phyloP scores from a whole-genome alignment of 169 alveolate genomes.

The Amoebophrya sp. region DNA sequence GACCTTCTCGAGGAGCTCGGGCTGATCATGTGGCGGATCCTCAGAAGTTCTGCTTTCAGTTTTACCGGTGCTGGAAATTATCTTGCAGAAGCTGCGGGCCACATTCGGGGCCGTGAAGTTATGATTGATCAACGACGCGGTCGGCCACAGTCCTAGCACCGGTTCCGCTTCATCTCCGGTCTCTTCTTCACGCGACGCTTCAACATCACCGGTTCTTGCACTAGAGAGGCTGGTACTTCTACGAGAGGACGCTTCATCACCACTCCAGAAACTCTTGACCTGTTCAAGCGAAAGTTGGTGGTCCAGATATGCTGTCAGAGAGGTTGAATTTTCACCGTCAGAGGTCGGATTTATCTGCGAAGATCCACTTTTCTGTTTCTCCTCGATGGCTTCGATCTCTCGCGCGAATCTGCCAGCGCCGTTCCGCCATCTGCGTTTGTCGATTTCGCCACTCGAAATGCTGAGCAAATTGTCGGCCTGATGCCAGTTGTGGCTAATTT shows the following conservation, averaged over 20 bases:
- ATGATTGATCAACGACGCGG: neutral
- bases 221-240: neutral
- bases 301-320: neutral
- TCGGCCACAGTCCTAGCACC: neutral
- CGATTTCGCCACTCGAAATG: too few species aligned
- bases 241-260: too few species aligned
- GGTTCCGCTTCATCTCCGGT: neutral
- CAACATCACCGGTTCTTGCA: neutral
- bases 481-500: neutral
- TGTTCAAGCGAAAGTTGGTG: neutral
- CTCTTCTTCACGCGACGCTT: neutral
- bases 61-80: neutral
- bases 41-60: neutral
- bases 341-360: too few species aligned
- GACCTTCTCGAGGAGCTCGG: neutral
- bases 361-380: too few species aligned
- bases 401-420: too few species aligned
- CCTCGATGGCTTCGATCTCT: too few species aligned
- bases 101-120: neutral
- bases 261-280: neutral
- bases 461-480: neutral
- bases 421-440: too few species aligned
- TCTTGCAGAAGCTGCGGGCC: neutral
- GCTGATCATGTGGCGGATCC: too few species aligned
- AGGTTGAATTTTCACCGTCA: too few species aligned